Evolutionary conservation across 805 yeast genomes (phyloP), one percentile per base, ranked within the genome.

Genomic region (Kregervanrija fluxuum): DNA sequence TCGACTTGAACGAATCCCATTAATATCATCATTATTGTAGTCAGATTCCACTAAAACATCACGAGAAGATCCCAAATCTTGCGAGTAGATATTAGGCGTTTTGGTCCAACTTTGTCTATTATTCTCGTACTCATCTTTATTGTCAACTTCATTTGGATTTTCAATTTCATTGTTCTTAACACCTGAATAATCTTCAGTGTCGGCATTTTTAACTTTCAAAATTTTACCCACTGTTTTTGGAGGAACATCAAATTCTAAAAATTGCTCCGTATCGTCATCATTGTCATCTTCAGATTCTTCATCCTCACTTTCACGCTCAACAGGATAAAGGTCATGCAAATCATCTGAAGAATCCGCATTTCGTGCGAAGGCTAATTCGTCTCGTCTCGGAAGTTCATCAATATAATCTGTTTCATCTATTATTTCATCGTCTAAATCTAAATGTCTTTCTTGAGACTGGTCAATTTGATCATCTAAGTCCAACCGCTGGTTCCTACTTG

Each of bases 361-460:
- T 5, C 35, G 41, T 1, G 22, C 22, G 12, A 47, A 35, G 30
- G 28, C 28, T 22, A 22, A 22, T 22, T 22, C 28, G 28, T 22
- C 28, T 22, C 28, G 6, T 5, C 8, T 22, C 8, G 28, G 28
- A 22, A 22, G 28, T 22, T 22, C 28, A 22, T 22, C 28, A 22
- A 22, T 22, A 22, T 22, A 22, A 22, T 22, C 28, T 22, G 28
- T 22, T 12, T 41, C 42, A 36, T 44, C 47, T 5, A 46, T 54
- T 11, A 48, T 38, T 22, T 52, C 55, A 38, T 44, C 45, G n/a
- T 36, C 54, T 33, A 48, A 41, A 30, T 44, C 49, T 22, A 47
- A 33, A 32, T 33, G 37, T 22, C 51, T 35, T 13, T n/a, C 34
- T 33, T 33, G 37, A n/a, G 4, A 22, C 2, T 22, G 28, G 28